Conservation (phyloP, 352 stramenopile species). For the Pythium apleroticum region DNA sequence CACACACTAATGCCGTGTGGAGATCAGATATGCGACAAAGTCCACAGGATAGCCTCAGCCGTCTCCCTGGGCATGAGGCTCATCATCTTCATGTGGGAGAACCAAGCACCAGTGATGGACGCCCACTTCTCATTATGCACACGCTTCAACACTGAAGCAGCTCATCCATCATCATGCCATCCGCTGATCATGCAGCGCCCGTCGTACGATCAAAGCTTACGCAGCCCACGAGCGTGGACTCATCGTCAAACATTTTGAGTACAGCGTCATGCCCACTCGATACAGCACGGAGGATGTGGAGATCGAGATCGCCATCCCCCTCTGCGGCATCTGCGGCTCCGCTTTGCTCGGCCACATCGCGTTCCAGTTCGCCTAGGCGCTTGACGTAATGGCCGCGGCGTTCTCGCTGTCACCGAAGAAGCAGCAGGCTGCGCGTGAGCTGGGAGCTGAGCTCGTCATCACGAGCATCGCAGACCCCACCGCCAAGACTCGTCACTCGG, state of each 20-base stretch:
- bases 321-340: slow-evolving; percentile 32
- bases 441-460: slow-evolving; percentile 24
- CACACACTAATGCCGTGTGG: too few species aligned
- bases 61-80: too few species aligned
- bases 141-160: too few species aligned
- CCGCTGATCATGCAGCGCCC: too few species aligned
- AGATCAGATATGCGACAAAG: too few species aligned
- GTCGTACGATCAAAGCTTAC: slow-evolving; percentile 17
- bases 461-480: slow-evolving; percentile 7
- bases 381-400: slow-evolving; percentile 44
- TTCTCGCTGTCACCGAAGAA: slow-evolving; percentile 36
- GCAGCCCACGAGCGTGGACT: slow-evolving; percentile 10
- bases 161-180: too few species aligned
- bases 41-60: too few species aligned
- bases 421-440: slow-evolving; percentile 17
- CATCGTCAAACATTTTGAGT: slow-evolving; percentile 18
- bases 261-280: slow-evolving; percentile 17
- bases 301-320: slow-evolving; percentile 32
- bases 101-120: too few species aligned
- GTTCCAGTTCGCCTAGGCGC: slow-evolving; percentile 57
- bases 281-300: slow-evolving; percentile 23
- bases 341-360: slow-evolving; percentile 60
- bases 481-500: slow-evolving; percentile 21
- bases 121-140: too few species aligned
- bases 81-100: too few species aligned